Percentiles rank a stretch among this genome's conserved stretches.
Conservation (phyloP, 495 filamentous ascomycete species). For the Annulohypoxylon moriforme region DNA sequence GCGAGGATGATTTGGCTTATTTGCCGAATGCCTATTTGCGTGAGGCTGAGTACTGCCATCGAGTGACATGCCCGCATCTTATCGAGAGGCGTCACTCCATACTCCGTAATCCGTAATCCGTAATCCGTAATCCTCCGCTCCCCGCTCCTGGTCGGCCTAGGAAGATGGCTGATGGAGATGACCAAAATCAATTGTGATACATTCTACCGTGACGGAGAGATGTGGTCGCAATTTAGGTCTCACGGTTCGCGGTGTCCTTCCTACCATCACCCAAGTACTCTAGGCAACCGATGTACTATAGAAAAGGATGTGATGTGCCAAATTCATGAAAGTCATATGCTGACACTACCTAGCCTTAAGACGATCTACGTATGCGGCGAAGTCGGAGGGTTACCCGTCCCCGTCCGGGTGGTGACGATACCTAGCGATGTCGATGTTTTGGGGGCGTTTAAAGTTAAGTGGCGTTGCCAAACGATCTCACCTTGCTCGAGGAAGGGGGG, state of each 20-base stretch:
- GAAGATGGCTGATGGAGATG: slow-evolving; percentile 29
- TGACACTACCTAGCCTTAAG: not conserved
- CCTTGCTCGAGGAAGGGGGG: too few relatives aligned
- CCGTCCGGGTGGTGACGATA: slow-evolving; percentile 3
- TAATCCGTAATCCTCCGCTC: slow-evolving; percentile 38
- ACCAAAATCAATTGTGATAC: slow-evolving; percentile 14
- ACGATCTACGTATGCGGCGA: not conserved
- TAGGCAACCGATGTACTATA: not conserved
- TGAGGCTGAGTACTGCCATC: slow-evolving; percentile 25
- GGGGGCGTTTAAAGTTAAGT: not conserved
- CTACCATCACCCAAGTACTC: not conserved
- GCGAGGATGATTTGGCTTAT: not conserved
- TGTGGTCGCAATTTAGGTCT: not conserved
- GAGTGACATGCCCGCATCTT: slow-evolving; percentile 40
- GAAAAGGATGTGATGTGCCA: not conserved
- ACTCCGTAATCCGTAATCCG: too few relatives aligned
- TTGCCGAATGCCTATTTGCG: slow-evolving; percentile 15
- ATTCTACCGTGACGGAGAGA: slow-evolving; percentile 4
- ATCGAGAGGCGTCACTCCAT: slow-evolving; percentile 41
- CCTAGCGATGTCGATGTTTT: not conserved
- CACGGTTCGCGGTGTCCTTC: slow-evolving; percentile 16
- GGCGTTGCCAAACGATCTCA: not conserved
- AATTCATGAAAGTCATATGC: slow-evolving; percentile 14
- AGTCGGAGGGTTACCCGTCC: slow-evolving; percentile 26
- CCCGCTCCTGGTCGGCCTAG: slow-evolving; percentile 37